Percentiles rank a stretch among this genome's conserved stretches.
These are phyloP conservation scores for Fusarium equiseti DNA, from an alignment of 2,329 filamentous ascomycete species.

Conservation along the genomic window DNA sequence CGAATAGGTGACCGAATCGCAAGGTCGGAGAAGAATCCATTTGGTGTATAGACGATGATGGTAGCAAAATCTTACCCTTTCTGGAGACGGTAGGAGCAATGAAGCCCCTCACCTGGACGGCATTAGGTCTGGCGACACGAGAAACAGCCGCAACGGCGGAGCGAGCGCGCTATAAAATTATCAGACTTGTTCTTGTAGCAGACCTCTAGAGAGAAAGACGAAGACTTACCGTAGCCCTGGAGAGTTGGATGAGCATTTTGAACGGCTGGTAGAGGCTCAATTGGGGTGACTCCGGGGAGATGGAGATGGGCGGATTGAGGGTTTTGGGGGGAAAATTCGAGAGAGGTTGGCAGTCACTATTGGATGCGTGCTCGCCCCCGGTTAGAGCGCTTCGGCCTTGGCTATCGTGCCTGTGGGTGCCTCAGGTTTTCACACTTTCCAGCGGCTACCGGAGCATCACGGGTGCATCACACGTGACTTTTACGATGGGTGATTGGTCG, in stretches of 20 bases:
- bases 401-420: slow-evolving; percentile 30
- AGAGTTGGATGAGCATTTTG: slow-evolving; percentile 69
- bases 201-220: neutral
- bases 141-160: slow-evolving; percentile 63
- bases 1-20: slow-evolving; percentile 16
- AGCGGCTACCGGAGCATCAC: slow-evolving; percentile 32
- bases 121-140: slow-evolving; percentile 57
- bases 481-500: slow-evolving; percentile 4
- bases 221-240: slow-evolving; percentile 66
- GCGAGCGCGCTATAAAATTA: slow-evolving; percentile 62
- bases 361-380: slow-evolving; percentile 38
- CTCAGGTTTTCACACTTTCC: slow-evolving; percentile 21
- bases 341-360: slow-evolving; percentile 47
- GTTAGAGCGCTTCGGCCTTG: slow-evolving; percentile 45
- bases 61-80: slow-evolving; percentile 64
- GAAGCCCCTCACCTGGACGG: slow-evolving; percentile 66
- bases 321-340: slow-evolving; percentile 58
- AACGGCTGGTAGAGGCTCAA: slow-evolving; percentile 61
- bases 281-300: slow-evolving; percentile 54
- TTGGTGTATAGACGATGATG: neutral
- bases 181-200: slow-evolving; percentile 1
- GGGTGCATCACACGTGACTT: slow-evolving; percentile 25
- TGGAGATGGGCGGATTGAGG: slow-evolving; percentile 45
- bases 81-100: slow-evolving; percentile 71
- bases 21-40: neutral